phyloP scores from a whole-genome alignment of 1,284 basidiomycete genomes.

The Apiotrichum porosum region DNA sequence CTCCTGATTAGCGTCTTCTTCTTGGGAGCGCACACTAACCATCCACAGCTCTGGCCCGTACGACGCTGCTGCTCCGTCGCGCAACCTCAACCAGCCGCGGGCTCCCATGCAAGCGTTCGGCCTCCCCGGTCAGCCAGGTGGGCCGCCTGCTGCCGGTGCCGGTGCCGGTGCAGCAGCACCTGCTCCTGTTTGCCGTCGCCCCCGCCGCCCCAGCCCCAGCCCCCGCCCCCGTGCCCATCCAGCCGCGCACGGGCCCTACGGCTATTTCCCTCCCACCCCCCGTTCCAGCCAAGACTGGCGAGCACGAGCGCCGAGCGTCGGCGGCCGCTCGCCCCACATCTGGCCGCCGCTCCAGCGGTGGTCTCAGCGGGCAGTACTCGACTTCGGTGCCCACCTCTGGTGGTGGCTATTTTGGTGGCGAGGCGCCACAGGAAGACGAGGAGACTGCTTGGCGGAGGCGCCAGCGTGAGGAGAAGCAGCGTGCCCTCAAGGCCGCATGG shows the following conservation, averaged over 20 bases:
- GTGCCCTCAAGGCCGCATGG: slow-evolving; percentile 48
- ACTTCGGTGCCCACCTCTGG: slow-evolving; percentile 43
- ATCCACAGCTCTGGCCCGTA: slow-evolving; percentile 42
- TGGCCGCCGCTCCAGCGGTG: slow-evolving; percentile 30
- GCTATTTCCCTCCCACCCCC: slow-evolving; percentile 1
- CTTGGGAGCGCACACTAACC: too few relatives aligned
- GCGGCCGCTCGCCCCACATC: slow-evolving; percentile 6
- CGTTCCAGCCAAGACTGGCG: slow-evolving; percentile 3
- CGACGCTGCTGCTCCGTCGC: slow-evolving; percentile 48
- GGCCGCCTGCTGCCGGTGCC: too few relatives aligned
- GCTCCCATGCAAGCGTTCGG: slow-evolving; percentile 47
- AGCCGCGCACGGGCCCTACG: slow-evolving; percentile 5
- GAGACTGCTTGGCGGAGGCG: slow-evolving; percentile 33
- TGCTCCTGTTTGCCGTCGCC: too few relatives aligned
- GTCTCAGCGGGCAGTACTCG: slow-evolving; percentile 46
- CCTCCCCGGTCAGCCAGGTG: slow-evolving; percentile 3
- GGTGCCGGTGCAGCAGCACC: slow-evolving; percentile 2
- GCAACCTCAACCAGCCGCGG: slow-evolving; percentile 41
- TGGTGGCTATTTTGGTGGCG: slow-evolving; percentile 41
- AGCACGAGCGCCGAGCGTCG: background rate
- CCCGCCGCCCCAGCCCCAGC: too few relatives aligned
- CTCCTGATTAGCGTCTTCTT: too few relatives aligned
- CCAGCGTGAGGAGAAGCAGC: slow-evolving; percentile 43
- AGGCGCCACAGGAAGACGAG: slow-evolving; percentile 21
- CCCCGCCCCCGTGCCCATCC: too few relatives aligned